Base-by-base conservation (phyloP, 2,329 filamentous ascomycete species). In the Aspergillus chevalieri region DNA sequence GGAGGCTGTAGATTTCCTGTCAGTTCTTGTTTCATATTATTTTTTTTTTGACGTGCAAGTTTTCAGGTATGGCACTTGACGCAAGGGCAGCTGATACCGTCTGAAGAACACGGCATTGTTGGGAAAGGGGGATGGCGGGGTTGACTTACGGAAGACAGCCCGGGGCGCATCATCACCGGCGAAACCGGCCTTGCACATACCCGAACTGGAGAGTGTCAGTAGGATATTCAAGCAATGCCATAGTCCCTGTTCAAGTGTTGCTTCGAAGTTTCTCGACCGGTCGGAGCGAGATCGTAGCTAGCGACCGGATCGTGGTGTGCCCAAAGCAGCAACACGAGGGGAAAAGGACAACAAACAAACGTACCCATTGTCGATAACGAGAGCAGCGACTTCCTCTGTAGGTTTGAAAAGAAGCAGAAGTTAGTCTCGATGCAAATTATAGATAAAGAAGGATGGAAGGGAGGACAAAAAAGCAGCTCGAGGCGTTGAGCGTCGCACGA, bases 311-410 rank as follows among this genome's bases (percentile, higher is more conserved):
- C 39, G n/a, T 21, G 39, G 22, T 36, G 54, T 47, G 52, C 52
- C 48, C 42, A 48, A 33, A 41, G n/a, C 49, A 15, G 43, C 24
- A 21, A n/a, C 60, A 28, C 66, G 61, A 53, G 59, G 53, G 48
- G 43, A 51, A 51, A 55, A 55, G 46, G 42, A 53, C 59, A 55
- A 54, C 55, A 64, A 60, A 65, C 62, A 62, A 68, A 81, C 91
- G 89, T 92, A 98, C 93, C 93, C 93, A 97, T 98, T 98, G 91
- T 98, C 93, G 81, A 98, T 97, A 79, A 98, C 93, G 89, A 98
- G 91, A 78, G 93, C 93, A 78, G 93, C 93, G 79, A 98, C 93
- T 89, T 98, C 93, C 85, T 98, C 93, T 97, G 74, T 77, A 78
- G 59, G 3, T 9, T 56, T 55, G 57, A 65, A 57, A 71, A 62